Evolutionary conservation across 2,329 filamentous ascomycete species (phyloP), one percentile per base, ranked within the genome.

Genomic region (Cyanodermella asteris): DNA sequence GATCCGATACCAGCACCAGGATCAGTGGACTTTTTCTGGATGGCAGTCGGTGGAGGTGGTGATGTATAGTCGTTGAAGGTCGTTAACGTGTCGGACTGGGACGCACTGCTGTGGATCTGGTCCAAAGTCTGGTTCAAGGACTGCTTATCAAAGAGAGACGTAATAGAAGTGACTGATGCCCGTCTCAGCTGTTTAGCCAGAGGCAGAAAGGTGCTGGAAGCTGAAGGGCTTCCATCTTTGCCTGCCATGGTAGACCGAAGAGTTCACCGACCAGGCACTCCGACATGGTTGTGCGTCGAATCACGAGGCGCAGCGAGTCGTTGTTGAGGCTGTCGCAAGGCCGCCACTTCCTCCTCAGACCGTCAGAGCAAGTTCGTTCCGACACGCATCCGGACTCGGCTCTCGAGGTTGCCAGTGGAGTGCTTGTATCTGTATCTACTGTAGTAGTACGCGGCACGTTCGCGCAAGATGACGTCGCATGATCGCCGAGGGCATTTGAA

Each of bases 41-140:
- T n/a, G 2, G 61, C 55, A 2, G 64, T 51, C 1, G 62, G 56
- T 3, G 59, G 53, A 0, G 75, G 70, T 5, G 72, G 70, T 1
- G 72, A 62, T 1, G 74, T 76, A 40, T 91, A 82, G 42, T 93
- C 82, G 49, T 90, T 90, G 50, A 94, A 94, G 6, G 81, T 90
- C 3, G 84, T 94, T 23, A 94, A 59, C 17, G 70, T 66, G 33
- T 75, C 74, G 17, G 76, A 76, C 43, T 77, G 75, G 41, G 76
- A 90, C n/a, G 82, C 81, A 5, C 76, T 71, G 25, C 60, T 80
- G 47, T 93, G 84, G 36, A 93, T 91, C 38, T 77, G 72, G 48
- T 91, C 75, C 31, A 93, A 66, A 11, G 73, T 65, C 33, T 78
- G 66, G 17, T 75, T 68, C 18, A 84, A 59, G 29, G 76, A 71